Conservation (phyloP, 2,329 filamentous ascomycete species). For the Exophiala sp. region DNA sequence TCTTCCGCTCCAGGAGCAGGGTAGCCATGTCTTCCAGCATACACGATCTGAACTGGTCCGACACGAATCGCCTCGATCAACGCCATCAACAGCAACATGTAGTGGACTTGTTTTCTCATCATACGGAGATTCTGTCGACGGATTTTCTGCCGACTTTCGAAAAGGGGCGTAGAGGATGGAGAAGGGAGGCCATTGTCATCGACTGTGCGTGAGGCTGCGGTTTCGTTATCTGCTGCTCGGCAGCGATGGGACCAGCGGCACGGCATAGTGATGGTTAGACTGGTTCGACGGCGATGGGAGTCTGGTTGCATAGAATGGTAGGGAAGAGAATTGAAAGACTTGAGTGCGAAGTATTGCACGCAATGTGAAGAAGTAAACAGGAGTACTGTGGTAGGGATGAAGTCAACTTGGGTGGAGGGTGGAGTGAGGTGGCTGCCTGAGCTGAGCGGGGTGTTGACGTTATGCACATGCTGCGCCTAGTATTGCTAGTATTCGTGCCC, state of each 20-base stretch:
- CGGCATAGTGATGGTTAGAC: conserved; percentile 16
- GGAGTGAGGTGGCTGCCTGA: conserved; percentile 2
- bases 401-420: too few relatives aligned
- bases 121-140: conserved; percentile 23
- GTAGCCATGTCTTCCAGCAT: conserved; percentile 23
- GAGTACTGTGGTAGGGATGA: background rate
- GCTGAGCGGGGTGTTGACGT: too few relatives aligned
- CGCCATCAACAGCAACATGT: conserved; percentile 25
- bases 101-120: conserved; percentile 26
- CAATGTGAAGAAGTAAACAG: background rate
- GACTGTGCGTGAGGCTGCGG: background rate
- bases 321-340: background rate
- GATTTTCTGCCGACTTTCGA: conserved; percentile 26
- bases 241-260: conserved; percentile 23
- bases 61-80: conserved; percentile 25
- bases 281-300: conserved; percentile 25
- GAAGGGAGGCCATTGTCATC: conserved; percentile 9
- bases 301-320: conserved; percentile 25
- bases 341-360: background rate
- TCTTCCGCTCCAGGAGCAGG: conserved; percentile 22
- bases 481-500: too few relatives aligned
- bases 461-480: too few relatives aligned
- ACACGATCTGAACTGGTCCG: conserved; percentile 25
- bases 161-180: conserved; percentile 14
- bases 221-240: conserved; percentile 12